These are phyloP conservation scores for Scopulariopsis brevicaulis DNA, from an alignment of 2,329 filamentous ascomycete species.

Conservation along the genomic window DNA sequence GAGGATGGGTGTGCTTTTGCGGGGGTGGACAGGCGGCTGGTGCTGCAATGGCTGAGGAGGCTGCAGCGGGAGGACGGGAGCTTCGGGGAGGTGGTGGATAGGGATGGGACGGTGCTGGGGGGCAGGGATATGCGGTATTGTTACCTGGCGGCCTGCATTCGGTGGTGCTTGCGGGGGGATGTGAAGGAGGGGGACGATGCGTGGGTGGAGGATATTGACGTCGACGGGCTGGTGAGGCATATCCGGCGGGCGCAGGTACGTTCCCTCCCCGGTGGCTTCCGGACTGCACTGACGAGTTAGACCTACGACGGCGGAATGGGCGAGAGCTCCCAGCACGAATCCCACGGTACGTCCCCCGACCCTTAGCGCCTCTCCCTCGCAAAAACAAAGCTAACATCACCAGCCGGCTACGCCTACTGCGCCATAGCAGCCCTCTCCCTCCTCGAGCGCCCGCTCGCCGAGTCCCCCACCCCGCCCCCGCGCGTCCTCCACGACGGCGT, in stretches of 20 bases:
- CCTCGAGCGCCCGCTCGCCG: constrained; percentile 48
- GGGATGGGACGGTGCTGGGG: constrained; percentile 51
- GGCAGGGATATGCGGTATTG: constrained; percentile 81
- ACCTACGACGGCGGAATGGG: constrained; percentile 79
- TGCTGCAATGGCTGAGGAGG: constrained; percentile 60
- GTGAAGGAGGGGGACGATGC: constrained; percentile 35
- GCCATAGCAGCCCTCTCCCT: constrained; percentile 68
- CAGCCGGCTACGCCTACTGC: constrained; percentile 89
- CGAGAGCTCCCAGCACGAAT: constrained; percentile 68
- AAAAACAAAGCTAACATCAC: constrained; percentile 2
- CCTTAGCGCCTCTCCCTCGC: neutral
- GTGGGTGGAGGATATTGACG: constrained; percentile 61
- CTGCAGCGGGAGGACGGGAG: constrained; percentile 79
- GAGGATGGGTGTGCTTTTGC: constrained; percentile 34
- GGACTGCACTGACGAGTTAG: constrained; percentile 23
- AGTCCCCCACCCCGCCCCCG: constrained; percentile 4
- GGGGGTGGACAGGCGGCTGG: constrained; percentile 54
- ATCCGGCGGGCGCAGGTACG: constrained; percentile 50
- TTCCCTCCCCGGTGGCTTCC: neutral
- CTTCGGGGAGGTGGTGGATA: constrained; percentile 72
- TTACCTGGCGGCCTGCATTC: constrained; percentile 69
- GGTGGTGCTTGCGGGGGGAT: constrained; percentile 68
- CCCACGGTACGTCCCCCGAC: constrained; percentile 51
- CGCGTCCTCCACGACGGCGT: constrained; percentile 18
- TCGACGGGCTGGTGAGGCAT: constrained; percentile 57